A percentile compares a stretch with the other conserved stretches of the same genome.
phyloP scores from a whole-genome alignment of 2,329 filamentous ascomycete species.

The Metarhizium rileyi region DNA sequence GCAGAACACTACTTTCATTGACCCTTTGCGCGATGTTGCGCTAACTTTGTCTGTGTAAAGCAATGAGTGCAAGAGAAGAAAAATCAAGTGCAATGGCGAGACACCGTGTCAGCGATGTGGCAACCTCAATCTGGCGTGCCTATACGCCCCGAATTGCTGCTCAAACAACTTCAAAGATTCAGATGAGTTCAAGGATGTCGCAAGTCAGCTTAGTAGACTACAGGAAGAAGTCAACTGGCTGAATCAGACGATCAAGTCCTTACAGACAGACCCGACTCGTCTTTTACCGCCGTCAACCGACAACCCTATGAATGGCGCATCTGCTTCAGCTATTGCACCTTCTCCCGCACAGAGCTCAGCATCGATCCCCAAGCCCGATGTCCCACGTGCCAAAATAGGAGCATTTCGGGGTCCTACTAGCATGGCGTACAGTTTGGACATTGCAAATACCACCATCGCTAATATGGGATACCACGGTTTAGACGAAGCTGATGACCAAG shows the following conservation, averaged over 20 bases:
- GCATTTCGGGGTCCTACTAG: slow-evolving; percentile 80
- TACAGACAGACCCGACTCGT: slow-evolving; percentile 47
- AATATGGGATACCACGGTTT: slow-evolving; percentile 75
- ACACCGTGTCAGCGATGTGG: slow-evolving; percentile 58
- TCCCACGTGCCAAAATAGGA: slow-evolving; percentile 44
- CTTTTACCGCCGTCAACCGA: slow-evolving; percentile 33
- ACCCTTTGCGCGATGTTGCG: neutral
- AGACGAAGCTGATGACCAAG: slow-evolving; percentile 53
- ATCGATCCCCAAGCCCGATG: slow-evolving; percentile 29
- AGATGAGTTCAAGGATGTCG: slow-evolving; percentile 80
- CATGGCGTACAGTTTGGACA: slow-evolving; percentile 73
- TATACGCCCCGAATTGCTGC: slow-evolving; percentile 59
- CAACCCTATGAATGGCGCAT: slow-evolving; percentile 25
- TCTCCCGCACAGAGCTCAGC: slow-evolving; percentile 33
- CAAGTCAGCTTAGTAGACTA: slow-evolving; percentile 59
- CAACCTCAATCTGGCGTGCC: slow-evolving; percentile 55
- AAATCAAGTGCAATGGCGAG: slow-evolving; percentile 67
- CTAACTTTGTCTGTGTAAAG: slow-evolving; percentile 25
- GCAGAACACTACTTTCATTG: too few relatives aligned
- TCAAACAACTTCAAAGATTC: slow-evolving; percentile 82
- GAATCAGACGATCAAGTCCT: slow-evolving; percentile 58
- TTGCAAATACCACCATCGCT: slow-evolving; percentile 77
- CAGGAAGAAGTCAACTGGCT: slow-evolving; percentile 80
- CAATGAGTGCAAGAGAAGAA: slow-evolving; percentile 66
- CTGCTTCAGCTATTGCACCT: slow-evolving; percentile 24